These are phyloP conservation scores for Fraxinus albicans DNA, from an alignment of 305 asterid genomes.

Conservation along the genomic window DNA sequence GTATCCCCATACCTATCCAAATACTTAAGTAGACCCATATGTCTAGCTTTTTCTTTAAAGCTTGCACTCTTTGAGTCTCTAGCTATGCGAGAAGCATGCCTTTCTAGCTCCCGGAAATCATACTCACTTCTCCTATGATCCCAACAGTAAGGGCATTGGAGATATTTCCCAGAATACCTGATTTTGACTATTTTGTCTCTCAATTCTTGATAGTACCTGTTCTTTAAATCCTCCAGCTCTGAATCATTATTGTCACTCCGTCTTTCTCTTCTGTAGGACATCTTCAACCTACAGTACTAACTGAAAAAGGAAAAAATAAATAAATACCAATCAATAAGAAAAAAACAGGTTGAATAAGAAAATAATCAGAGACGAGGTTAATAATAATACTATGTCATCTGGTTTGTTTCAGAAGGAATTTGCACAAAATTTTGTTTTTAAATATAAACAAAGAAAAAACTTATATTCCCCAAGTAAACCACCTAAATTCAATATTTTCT, in stretches of 20 bases:
- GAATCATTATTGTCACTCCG: conserved; percentile 27
- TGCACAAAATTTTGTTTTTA: not conserved
- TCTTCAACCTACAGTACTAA: conserved; percentile 36
- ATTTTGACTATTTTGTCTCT: conserved; percentile 51
- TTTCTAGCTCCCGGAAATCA: conserved; percentile 46
- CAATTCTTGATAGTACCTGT: conserved; percentile 49
- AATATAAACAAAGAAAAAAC: not conserved
- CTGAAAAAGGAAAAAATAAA: conserved; percentile 4
- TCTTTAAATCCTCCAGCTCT: conserved; percentile 49
- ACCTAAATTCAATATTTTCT: not conserved
- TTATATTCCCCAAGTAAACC: not conserved
- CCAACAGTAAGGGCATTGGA: conserved; percentile 61
- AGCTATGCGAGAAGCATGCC: conserved; percentile 69
- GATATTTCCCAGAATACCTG: conserved; percentile 44
- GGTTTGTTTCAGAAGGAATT: not conserved
- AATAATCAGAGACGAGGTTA: not conserved
- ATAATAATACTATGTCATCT: not conserved
- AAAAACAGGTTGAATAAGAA: not conserved
- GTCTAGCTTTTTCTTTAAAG: conserved; percentile 60
- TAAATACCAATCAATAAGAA: not conserved
- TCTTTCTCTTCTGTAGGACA: conserved; percentile 49
- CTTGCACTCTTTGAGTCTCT: conserved; percentile 62
- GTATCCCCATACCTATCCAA: conserved; percentile 43
- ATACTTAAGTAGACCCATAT: conserved; percentile 61
- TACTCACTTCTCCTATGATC: conserved; percentile 48